Conservation (phyloP, 176 grass and related monocot genomes). For the Areca catechu region DNA sequence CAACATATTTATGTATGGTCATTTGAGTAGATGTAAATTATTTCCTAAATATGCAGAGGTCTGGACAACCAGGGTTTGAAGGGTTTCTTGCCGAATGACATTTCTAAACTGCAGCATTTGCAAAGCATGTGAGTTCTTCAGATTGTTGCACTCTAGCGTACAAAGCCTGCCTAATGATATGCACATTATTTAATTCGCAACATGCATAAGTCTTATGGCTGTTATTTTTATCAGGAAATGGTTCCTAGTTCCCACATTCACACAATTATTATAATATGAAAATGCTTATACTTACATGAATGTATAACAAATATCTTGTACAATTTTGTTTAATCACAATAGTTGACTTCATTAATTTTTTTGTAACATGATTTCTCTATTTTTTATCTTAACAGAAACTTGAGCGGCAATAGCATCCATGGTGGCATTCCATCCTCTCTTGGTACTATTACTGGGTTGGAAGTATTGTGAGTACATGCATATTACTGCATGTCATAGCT, state of each 20-base stretch:
- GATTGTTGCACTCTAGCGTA: not conserved
- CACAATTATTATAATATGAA: too few species aligned
- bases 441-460: slow-evolving; percentile 53
- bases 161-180: not conserved
- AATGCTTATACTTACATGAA: too few species aligned
- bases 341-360: too few species aligned
- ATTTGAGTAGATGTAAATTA: not conserved
- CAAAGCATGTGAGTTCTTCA: slow-evolving; percentile 65
- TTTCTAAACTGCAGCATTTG: slow-evolving; percentile 68
- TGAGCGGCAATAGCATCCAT: slow-evolving; percentile 79
- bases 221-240: too few species aligned
- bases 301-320: too few species aligned
- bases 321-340: too few species aligned
- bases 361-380: not conserved
- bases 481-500: not conserved
- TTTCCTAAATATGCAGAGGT: slow-evolving; percentile 48
- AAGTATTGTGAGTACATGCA: slow-evolving; percentile 69
- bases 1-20: too few species aligned
- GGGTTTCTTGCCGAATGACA: slow-evolving; percentile 64
- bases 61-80: slow-evolving; percentile 92
- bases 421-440: slow-evolving; percentile 65
- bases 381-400: slow-evolving; percentile 51
- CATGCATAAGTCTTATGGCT: too few species aligned
- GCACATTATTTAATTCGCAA: not conserved
- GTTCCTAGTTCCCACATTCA: too few species aligned